Percentiles rank a stretch among this genome's conserved stretches.
Evolutionary conservation across 306 rosid genomes (phyloP).

Genomic region (Dryas drummondii): DNA sequence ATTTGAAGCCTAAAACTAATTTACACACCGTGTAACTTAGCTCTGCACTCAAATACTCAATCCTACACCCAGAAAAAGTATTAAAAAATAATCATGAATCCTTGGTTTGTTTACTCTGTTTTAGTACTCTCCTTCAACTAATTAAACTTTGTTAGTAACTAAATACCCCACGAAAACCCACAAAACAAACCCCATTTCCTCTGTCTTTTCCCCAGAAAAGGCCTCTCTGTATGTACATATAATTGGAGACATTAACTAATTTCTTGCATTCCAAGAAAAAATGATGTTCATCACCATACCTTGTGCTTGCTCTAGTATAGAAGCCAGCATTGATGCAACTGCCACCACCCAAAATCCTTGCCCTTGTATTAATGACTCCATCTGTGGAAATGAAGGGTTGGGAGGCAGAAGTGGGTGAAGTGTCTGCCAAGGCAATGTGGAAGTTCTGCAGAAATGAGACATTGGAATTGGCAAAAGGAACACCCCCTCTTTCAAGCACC

Average conservation of each 20-base stretch:
- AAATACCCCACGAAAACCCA: background rate
- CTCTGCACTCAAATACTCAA: too few species aligned
- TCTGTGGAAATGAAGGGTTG: slow-evolving; percentile 76
- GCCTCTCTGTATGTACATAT: background rate
- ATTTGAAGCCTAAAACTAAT: background rate
- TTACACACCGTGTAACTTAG: background rate
- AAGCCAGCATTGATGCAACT: slow-evolving; percentile 86
- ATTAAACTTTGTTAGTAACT: background rate
- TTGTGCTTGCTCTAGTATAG: slow-evolving; percentile 78
- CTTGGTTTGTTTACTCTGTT: background rate
- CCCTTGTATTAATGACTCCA: slow-evolving; percentile 81
- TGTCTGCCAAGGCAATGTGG: slow-evolving; percentile 69
- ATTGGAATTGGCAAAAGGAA: slow-evolving; percentile 75
- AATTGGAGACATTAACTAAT: background rate
- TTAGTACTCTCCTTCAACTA: background rate
- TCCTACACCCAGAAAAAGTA: background rate
- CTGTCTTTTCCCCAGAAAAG: background rate
- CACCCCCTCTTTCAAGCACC: slow-evolving; percentile 83
- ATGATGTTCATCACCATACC: slow-evolving; percentile 34
- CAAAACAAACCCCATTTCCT: background rate
- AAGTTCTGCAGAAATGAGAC: slow-evolving; percentile 65
- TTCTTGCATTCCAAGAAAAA: background rate
- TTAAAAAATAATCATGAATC: background rate
- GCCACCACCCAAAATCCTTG: slow-evolving; percentile 86
- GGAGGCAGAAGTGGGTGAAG: slow-evolving; percentile 78